Conservation (phyloP, 1,284 basidiomycete species). For the Apiotrichum gamsii region DNA sequence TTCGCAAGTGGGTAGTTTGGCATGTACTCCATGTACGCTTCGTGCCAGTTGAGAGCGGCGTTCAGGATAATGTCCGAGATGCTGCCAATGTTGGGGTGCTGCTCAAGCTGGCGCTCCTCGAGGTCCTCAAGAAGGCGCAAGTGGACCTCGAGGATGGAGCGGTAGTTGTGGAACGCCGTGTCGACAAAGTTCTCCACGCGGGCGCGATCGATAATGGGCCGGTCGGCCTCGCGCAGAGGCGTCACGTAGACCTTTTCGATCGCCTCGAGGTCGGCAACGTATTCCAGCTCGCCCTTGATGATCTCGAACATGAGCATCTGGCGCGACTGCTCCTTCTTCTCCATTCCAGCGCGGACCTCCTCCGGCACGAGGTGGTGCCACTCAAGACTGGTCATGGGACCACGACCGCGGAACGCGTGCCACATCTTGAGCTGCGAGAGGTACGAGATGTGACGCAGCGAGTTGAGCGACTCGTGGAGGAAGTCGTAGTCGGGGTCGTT, state of each 20-base stretch:
- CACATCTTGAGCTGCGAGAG: slow-evolving; percentile 75
- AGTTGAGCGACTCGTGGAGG: slow-evolving; percentile 64
- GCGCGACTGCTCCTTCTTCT: slow-evolving; percentile 71
- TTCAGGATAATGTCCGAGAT: slow-evolving; percentile 82
- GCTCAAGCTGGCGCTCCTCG: slow-evolving; percentile 79
- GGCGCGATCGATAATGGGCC: slow-evolving; percentile 67
- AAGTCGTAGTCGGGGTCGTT: slow-evolving; percentile 76
- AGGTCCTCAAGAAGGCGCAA: slow-evolving; percentile 72
- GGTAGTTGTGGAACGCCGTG: slow-evolving; percentile 86
- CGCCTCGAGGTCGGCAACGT: slow-evolving; percentile 85
- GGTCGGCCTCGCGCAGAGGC: slow-evolving; percentile 65
- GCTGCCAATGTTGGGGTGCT: slow-evolving; percentile 75
- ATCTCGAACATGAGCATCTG: slow-evolving; percentile 95
- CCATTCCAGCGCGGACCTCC: slow-evolving; percentile 59
- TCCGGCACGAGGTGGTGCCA: slow-evolving; percentile 80
- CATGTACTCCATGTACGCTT: slow-evolving; percentile 88
- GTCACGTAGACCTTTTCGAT: slow-evolving; percentile 69
- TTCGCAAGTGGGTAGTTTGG: slow-evolving; percentile 91
- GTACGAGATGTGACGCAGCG: slow-evolving; percentile 68
- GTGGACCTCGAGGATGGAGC: slow-evolving; percentile 61
- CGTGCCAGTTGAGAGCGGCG: slow-evolving; percentile 84
- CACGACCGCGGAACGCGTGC: slow-evolving; percentile 76
- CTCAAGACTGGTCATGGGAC: slow-evolving; percentile 64
- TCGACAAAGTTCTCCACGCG: slow-evolving; percentile 70
- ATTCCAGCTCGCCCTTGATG: slow-evolving; percentile 92